Base-by-base conservation (phyloP, 768 basidiomycete genomes). In the Hypholoma fasciculare region DNA sequence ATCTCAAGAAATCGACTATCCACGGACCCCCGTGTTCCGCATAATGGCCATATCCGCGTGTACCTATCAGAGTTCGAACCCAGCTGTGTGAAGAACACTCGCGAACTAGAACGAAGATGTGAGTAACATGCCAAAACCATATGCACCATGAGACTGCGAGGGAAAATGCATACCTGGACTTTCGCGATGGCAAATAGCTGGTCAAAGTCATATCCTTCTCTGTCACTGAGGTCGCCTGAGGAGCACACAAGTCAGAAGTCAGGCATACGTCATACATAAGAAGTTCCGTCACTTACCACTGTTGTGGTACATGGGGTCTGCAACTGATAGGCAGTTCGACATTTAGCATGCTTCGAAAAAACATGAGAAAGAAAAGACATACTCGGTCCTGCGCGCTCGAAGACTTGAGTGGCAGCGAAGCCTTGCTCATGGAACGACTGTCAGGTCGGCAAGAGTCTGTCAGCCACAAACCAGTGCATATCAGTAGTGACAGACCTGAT, bases 231-330 rank as follows among this genome's bases (percentile, higher is more conserved):
- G 69, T 97, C 95, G 40, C 89, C 90, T 81, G 67, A 27, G 11
- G 56, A 58, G 37, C 0, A 34, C 12, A 52, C 13, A n/a, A 20
- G 9, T 59, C 37, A 59, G 56, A 47, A 56, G n/a, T 38, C 34
- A 40, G 26, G n/a, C 23, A 5, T 30, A 17, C 16, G 55, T 52
- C 23, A 17, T 20, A 23, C 54, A 50, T 16, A 58, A 49, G 9
- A 51, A n/a, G 39, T 57, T 49, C 16, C 4, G 65, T 34, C 30
- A 34, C 78, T 27, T 59, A 85, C 89, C 87, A 65, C 87, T 88
- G 69, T 91, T 92, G 70, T 94, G 91, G 67, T 94, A 94, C 88
- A 90, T 91, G 9, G 92, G 92, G 70, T 94, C 94, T 16, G 80
- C 86, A 67, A 97, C 94, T 86, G 38, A 52, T 7, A 44, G 27